These are phyloP conservation scores for Chamaenerion angustifolium DNA, from an alignment of 345 rosid species.

Conservation along the genomic window DNA sequence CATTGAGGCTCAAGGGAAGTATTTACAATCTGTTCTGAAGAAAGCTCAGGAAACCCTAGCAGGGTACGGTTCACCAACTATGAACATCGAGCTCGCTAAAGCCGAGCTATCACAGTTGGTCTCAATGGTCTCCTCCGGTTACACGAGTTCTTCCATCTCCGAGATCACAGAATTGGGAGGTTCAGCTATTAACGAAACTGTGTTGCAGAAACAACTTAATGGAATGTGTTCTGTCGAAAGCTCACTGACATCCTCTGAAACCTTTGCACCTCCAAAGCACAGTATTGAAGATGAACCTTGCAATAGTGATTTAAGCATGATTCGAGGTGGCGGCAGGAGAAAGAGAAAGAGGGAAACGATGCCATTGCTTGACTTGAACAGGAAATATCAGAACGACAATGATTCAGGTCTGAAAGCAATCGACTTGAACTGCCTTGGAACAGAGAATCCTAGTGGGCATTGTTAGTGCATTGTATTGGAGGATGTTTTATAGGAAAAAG, in stretches of 20 bases:
- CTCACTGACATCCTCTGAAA: conserved; percentile 79
- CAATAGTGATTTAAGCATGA: conserved; percentile 27
- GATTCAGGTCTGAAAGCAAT: conserved; percentile 23
- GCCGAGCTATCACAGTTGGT: conserved; percentile 58
- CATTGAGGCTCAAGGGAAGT: conserved; percentile 96
- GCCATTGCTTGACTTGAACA: conserved; percentile 40
- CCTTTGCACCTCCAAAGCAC: conserved; percentile 38
- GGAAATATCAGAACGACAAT: conserved; percentile 25
- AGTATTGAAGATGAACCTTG: conserved; percentile 16
- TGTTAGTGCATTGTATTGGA: conserved; percentile 5
- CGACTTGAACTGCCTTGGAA: conserved; percentile 32
- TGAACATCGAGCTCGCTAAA: conserved; percentile 38
- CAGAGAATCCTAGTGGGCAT: conserved; percentile 16
- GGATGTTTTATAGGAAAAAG: conserved; percentile 6
- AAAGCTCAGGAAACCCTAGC: conserved; percentile 90
- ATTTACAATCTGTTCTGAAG: conserved; percentile 61
- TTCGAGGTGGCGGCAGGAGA: too few relatives aligned
- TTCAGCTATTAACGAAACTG: conserved; percentile 27
- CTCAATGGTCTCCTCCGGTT: conserved; percentile 48
- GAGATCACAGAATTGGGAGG: conserved; percentile 42
- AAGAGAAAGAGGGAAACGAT: conserved; percentile 14
- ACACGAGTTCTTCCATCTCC: conserved; percentile 45
- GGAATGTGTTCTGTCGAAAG: conserved; percentile 65
- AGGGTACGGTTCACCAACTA: conserved; percentile 47
- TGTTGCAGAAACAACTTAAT: conserved; percentile 14